phyloP scores from a whole-genome alignment of 129 eudicot genomes.

The Rutidosis leptorrhynchoides region DNA sequence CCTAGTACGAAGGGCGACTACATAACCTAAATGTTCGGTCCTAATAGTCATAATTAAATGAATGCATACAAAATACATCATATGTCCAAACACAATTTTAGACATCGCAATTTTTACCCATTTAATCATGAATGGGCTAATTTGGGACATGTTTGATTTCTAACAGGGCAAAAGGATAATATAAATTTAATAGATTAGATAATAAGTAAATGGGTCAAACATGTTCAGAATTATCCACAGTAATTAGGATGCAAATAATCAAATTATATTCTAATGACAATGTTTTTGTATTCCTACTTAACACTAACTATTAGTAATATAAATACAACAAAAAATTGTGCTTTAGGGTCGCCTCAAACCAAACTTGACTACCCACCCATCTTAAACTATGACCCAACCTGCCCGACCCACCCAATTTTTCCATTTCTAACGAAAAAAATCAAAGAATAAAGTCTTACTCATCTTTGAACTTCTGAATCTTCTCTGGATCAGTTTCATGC shows the following conservation, averaged over 20 bases:
- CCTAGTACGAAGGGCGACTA: neutral
- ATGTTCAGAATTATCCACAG: neutral
- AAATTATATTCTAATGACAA: neutral
- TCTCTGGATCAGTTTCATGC: slow-evolving; percentile 93
- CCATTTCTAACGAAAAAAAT: neutral
- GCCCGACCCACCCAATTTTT: neutral
- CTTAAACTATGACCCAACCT: neutral
- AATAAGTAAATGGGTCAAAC: neutral
- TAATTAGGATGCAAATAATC: neutral
- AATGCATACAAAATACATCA: neutral
- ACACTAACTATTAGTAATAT: neutral
- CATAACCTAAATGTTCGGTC: neutral
- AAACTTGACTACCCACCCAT: neutral
- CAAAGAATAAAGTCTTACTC: slow-evolving; percentile 51
- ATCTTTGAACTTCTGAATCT: slow-evolving; percentile 74
- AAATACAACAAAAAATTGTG: neutral
- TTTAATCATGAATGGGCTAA: neutral
- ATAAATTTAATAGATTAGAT: neutral
- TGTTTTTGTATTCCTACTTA: neutral
- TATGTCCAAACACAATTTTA: neutral
- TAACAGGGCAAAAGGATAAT: neutral
- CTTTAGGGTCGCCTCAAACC: neutral
- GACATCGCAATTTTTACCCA: neutral
- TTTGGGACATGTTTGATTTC: neutral
- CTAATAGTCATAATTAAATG: neutral